Evolutionary conservation across 2,329 filamentous ascomycete genomes (phyloP), one percentile per base, ranked within the genome.

Genomic region (Apiospora malaysiana): DNA sequence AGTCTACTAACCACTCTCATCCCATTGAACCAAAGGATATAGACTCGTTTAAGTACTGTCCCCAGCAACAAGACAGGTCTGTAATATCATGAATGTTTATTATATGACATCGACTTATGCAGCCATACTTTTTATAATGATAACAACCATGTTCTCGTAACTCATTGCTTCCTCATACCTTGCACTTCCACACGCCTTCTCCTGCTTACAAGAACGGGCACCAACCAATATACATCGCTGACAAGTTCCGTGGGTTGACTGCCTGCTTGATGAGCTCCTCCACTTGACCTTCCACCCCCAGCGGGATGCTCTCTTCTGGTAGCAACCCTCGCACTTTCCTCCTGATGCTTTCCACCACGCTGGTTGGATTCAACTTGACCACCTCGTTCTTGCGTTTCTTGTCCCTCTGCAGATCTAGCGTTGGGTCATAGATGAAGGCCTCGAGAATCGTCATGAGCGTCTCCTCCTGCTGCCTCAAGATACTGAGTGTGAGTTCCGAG

Each of bases 141-240:
- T 7, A 46, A 63, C 21, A 43, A 23, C 43, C n/a, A 21, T 43
- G 4, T 27, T 67, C 42, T 45, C 25, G 37, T 67, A 8, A 10
- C 27, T 67, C 42, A 9, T 67, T 67, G 37, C 66, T 42, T 12
- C 21, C n/a, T 14, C n/a, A n/a, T 25, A 2, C 14, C 2, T 45
- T 23, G 21, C 68, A 23, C 59, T 4, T 40, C 32, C 56, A 27
- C 32, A 16, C 32, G 65, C 3, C 42, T 47, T 63, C 51, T 27
- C 49, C 66, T 73, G 12, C 9, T 25, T 79, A 89, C 76, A 90
- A 79, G 76, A 90, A 90, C 27, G 88, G 86, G 78, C 88, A 89
- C 95, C 95, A 98, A 25, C 96, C 96, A 82, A 98, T 97, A 82
- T 98, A 99, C 97, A 99, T 99, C 49, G 91, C 90, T 23, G 93